Conservation (phyloP, 179 eudicot species). For the Gypsophila paniculata region DNA sequence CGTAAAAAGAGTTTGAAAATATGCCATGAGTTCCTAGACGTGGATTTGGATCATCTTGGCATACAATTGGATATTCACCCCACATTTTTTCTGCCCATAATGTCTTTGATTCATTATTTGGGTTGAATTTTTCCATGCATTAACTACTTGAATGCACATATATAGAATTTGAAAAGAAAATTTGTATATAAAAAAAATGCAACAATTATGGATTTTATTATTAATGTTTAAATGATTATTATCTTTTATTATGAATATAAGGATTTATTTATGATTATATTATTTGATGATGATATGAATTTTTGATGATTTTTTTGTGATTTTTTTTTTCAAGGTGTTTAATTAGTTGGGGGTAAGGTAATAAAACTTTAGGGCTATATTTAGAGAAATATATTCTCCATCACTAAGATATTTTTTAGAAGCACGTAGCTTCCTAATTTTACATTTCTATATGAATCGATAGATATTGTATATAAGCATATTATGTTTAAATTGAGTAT, state of each 20-base stretch:
- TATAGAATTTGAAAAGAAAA: neutral
- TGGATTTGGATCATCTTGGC: neutral
- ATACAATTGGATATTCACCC: neutral
- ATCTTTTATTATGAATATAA: too few relatives aligned
- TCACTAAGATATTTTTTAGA: neutral
- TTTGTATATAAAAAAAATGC: neutral
- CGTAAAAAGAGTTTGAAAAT: neutral
- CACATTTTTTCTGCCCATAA: neutral
- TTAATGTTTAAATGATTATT: neutral
- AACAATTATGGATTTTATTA: neutral
- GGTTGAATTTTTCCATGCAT: neutral
- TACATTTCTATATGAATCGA: too few relatives aligned
- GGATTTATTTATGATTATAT: too few relatives aligned
- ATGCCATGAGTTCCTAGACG: neutral
- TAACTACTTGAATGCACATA: neutral
- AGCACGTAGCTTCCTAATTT: neutral
- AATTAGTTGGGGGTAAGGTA: neutral
- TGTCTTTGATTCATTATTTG: neutral
- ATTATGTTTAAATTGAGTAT: too few relatives aligned
- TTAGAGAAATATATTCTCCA: neutral
- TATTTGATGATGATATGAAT: neutral
- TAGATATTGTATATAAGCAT: too few relatives aligned
- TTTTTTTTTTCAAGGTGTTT: neutral
- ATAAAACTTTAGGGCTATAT: slow-evolving; percentile 5
- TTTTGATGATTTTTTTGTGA: neutral